A percentile compares a stretch with the other conserved stretches of the same genome.
These are phyloP conservation scores for Sarcomyxa edulis DNA, from an alignment of 768 basidiomycete genomes.

Conservation along the genomic window DNA sequence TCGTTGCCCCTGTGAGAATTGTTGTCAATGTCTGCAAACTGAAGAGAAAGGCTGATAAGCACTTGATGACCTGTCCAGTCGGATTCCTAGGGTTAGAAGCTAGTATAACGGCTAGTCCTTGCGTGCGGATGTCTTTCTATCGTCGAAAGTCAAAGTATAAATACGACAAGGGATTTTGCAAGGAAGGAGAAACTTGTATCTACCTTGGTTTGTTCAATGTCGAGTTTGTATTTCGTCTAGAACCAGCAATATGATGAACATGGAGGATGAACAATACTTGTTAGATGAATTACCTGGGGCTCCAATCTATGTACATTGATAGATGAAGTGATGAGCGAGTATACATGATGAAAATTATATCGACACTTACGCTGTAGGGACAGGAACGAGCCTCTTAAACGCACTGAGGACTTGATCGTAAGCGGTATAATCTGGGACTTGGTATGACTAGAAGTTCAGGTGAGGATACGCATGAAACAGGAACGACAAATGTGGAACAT, in stretches of 20 bases:
- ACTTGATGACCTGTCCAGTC: conserved; percentile 81
- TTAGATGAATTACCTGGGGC: conserved; percentile 20
- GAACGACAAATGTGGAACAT: conserved; percentile 13
- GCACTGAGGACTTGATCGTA: conserved; percentile 81
- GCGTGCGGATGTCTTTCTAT: conserved; percentile 74
- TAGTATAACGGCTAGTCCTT: conserved; percentile 80
- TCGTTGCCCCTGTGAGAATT: conserved; percentile 56
- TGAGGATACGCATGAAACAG: conserved; percentile 5
- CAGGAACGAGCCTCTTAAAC: conserved; percentile 86
- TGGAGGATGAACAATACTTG: conserved; percentile 13
- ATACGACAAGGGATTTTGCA: conserved; percentile 16
- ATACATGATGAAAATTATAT: not conserved
- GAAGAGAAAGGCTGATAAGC: conserved; percentile 8
- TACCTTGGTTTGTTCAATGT: conserved; percentile 77
- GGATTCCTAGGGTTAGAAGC: conserved; percentile 97
- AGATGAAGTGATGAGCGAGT: not conserved
- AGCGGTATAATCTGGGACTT: conserved; percentile 89
- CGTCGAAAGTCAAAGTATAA: conserved; percentile 29
- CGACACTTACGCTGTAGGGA: conserved; percentile 84
- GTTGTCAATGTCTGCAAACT: too few relatives aligned
- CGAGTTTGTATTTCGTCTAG: conserved; percentile 65
- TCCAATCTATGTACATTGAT: conserved; percentile 32
- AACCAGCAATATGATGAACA: conserved; percentile 7
- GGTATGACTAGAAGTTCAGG: conserved; percentile 56
- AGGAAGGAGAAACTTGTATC: conserved; percentile 4